Evolutionary conservation across 176 grass and related monocot species (phyloP).

Genomic region (Zea luxurians): DNA sequence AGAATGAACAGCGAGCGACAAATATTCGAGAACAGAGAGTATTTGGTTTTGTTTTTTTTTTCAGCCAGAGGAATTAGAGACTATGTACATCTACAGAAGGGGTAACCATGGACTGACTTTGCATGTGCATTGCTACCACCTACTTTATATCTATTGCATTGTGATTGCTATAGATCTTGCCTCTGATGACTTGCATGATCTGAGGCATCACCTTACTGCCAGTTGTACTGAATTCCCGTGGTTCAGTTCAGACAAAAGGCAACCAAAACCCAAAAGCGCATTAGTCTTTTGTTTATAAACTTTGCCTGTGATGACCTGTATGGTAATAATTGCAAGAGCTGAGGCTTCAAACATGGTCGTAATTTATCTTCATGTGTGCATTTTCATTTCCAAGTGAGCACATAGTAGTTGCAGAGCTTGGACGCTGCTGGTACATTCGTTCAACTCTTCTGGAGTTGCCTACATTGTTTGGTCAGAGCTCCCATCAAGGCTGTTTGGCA

Average conservation of each 20-base stretch:
- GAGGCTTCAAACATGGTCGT: conserved; percentile 10
- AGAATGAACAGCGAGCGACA: no score
- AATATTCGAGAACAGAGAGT: no score
- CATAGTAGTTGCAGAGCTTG: neutral
- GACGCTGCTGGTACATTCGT: neutral
- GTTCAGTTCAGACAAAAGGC: neutral
- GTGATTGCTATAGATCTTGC: neutral
- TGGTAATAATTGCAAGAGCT: conserved; percentile 5
- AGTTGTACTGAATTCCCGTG: neutral
- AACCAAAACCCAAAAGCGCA: neutral
- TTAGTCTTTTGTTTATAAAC: neutral
- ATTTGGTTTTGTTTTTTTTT: neutral
- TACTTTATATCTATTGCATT: neutral
- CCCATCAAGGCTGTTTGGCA: no score
- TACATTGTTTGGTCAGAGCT: conserved; percentile 16
- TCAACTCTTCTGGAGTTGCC: neutral
- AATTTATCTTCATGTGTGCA: conserved; percentile 38
- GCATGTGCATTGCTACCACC: neutral
- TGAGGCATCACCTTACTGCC: neutral
- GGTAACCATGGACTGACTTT: neutral
- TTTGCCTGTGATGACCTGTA: conserved; percentile 1
- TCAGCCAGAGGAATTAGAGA: neutral
- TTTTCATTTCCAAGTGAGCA: neutral
- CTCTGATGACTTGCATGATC: neutral
- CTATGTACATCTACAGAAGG: neutral